These are phyloP conservation scores for Sclerotinia sclerotiorum DNA, from an alignment of 2,329 filamentous ascomycete genomes.

Conservation along the genomic window DNA sequence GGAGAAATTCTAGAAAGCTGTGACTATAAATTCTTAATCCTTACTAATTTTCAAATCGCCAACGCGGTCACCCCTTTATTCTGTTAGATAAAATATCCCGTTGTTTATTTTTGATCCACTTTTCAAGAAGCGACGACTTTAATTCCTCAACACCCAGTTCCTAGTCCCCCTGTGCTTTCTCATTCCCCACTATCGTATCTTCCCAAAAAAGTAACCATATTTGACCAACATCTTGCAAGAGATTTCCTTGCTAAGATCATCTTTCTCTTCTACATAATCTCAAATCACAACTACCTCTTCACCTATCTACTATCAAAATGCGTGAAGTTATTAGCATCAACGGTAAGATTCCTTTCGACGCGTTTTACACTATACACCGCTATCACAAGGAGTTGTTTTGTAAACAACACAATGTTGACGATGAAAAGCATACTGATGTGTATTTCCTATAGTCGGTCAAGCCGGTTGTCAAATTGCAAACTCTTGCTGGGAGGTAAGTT, in stretches of 20 bases:
- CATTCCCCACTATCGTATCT: conserved; percentile 32
- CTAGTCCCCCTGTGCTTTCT: conserved; percentile 20
- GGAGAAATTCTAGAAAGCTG: conserved; percentile 16
- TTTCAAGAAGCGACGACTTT: conserved; percentile 23
- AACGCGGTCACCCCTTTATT: conserved; percentile 22
- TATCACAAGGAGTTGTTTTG: conserved; percentile 39
- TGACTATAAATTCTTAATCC: conserved; percentile 17
- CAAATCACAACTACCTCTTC: conserved; percentile 30
- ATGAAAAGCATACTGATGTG: conserved; percentile 30
- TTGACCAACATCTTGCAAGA: conserved; percentile 26
- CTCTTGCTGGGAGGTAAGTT: conserved; percentile 98
- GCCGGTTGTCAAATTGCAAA: conserved; percentile 99
- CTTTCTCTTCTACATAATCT: conserved; percentile 19
- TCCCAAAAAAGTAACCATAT: conserved; percentile 25
- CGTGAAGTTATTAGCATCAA: conserved; percentile 99
- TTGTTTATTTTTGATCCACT: conserved; percentile 21
- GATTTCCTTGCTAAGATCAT: conserved; percentile 24
- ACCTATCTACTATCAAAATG: conserved; percentile 60
- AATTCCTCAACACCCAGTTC: conserved; percentile 24
- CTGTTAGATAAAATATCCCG: conserved; percentile 1
- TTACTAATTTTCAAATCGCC: neutral
- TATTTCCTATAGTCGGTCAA: conserved; percentile 78
- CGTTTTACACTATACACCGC: conserved; percentile 42
- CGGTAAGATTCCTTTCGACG: conserved; percentile 61
- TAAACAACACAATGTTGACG: conserved; percentile 29